These are phyloP conservation scores for Omphalotus guepiniiformis DNA, from an alignment of 768 basidiomycete species.

Conservation along the genomic window DNA sequence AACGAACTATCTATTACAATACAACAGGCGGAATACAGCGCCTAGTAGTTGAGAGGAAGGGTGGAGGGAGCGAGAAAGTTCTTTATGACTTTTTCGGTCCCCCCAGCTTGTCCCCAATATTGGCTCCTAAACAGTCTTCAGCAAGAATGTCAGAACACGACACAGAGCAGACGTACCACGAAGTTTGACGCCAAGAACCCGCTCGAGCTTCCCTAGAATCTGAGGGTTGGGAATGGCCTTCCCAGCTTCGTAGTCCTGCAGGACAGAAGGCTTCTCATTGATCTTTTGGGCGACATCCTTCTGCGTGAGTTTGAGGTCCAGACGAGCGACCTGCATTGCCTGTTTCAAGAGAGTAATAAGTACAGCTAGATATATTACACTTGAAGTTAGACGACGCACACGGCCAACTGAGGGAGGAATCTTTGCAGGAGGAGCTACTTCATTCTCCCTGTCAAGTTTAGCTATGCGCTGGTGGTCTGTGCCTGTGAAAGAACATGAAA, in stretches of 20 bases:
- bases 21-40: neutral
- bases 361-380: constrained; percentile 1
- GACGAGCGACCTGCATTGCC: constrained; percentile 80
- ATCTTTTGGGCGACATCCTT: constrained; percentile 91
- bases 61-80: constrained; percentile 27
- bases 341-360: constrained; percentile 24
- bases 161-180: constrained; percentile 54
- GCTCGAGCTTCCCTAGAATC: constrained; percentile 86
- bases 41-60: neutral
- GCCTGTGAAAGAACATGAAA: constrained; percentile 36
- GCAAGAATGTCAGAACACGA: constrained; percentile 2
- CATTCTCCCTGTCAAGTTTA: constrained; percentile 92
- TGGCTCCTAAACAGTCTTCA: constrained; percentile 43
- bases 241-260: constrained; percentile 88
- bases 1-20: constrained; percentile 3
- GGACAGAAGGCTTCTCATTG: constrained; percentile 86
- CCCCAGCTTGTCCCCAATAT: constrained; percentile 87
- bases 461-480: constrained; percentile 93
- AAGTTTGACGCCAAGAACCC: constrained; percentile 80
- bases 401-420: constrained; percentile 68
- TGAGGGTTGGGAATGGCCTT: constrained; percentile 85
- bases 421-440: constrained; percentile 89
- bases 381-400: constrained; percentile 33
- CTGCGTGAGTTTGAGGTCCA: constrained; percentile 77
- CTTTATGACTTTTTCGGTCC: constrained; percentile 67